Conservation (phyloP, 257 asterid species). For the Eustoma russellianum region DNA sequence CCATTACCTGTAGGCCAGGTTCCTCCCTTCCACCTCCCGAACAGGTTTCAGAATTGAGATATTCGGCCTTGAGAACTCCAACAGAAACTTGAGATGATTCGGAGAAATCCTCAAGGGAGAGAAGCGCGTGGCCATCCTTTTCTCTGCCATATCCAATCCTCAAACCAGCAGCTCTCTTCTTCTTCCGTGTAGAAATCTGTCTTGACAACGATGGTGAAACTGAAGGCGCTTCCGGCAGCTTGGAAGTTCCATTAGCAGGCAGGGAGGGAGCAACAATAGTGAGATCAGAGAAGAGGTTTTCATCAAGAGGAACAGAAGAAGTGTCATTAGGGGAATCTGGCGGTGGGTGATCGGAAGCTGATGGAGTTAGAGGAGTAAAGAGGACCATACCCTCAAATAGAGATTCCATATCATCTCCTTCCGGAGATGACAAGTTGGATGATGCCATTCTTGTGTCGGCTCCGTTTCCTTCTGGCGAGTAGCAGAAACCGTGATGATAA, state of each 20-base stretch:
- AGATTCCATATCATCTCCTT: conserved; percentile 29
- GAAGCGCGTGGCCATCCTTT: conserved; percentile 1
- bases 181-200: conserved; percentile 23
- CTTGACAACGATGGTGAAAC: conserved; percentile 5
- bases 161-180: conserved; percentile 33
- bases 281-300: conserved; percentile 44
- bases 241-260: conserved; percentile 1
- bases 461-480: no score
- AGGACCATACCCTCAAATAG: conserved; percentile 47
- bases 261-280: conserved; percentile 18
- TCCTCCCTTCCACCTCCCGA: background rate
- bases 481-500: no score
- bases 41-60: background rate
- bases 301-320: conserved; percentile 27
- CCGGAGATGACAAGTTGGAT: background rate
- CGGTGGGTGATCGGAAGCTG: background rate
- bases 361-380: conserved; percentile 13
- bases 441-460: conserved; percentile 2
- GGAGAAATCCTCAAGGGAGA: conserved; percentile 4
- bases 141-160: conserved; percentile 47
- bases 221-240: background rate
- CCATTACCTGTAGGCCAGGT: background rate
- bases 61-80: background rate
- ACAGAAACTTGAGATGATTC: conserved; percentile 2
- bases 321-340: background rate